Evolutionary conservation across 2,329 filamentous ascomycete species (phyloP).

Genomic region (Teratosphaeriaceae sp.): DNA sequence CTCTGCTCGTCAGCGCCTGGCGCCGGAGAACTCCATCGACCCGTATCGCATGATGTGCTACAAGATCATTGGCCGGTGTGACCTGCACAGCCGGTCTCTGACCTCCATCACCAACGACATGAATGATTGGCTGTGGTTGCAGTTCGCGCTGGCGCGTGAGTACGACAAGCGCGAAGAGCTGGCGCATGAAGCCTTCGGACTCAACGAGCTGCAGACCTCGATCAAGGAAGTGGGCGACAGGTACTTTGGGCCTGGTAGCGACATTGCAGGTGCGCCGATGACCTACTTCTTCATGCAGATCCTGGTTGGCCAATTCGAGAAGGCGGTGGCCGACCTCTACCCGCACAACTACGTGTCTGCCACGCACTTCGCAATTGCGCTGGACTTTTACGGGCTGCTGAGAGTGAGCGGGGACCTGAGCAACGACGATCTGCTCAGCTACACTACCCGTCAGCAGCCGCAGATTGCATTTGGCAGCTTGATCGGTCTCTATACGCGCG

Average conservation of each 20-base stretch:
- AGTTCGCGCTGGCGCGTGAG: constrained; percentile 57
- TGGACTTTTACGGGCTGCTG: constrained; percentile 83
- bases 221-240: constrained; percentile 84
- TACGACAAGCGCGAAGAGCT: constrained; percentile 55
- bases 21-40: constrained; percentile 80
- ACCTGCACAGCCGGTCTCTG: constrained; percentile 51
- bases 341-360: constrained; percentile 87
- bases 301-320: constrained; percentile 86
- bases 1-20: constrained; percentile 74
- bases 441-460: constrained; percentile 61
- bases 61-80: constrained; percentile 84
- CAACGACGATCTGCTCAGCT: constrained; percentile 60
- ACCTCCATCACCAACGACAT: constrained; percentile 53
- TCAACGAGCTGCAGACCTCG: constrained; percentile 66
- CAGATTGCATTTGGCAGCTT: constrained; percentile 94
- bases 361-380: constrained; percentile 85
- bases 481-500: constrained; percentile 89
- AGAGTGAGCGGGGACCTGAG: constrained; percentile 76
- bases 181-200: constrained; percentile 55
- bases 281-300: constrained; percentile 93
- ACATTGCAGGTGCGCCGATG: constrained; percentile 72
- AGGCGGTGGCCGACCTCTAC: constrained; percentile 86
- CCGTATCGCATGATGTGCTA: constrained; percentile 97
- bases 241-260: constrained; percentile 80
- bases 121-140: constrained; percentile 62